Evolutionary conservation across 495 filamentous ascomycete genomes (phyloP).

Genomic region (Cudoniella acicularis): DNA sequence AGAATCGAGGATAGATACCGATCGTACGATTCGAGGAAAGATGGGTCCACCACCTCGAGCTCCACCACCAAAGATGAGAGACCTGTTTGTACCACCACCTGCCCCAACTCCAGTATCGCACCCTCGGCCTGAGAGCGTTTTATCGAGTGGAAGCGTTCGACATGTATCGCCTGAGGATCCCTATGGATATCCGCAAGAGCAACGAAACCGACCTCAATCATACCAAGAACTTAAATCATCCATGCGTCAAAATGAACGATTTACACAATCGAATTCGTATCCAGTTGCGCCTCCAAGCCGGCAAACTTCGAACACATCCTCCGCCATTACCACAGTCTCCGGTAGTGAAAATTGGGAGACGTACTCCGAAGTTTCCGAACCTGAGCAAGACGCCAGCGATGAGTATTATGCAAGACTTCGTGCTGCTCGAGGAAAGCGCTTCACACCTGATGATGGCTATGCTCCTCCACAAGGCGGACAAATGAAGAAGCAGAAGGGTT

Average conservation of each 20-base stretch:
- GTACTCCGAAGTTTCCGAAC: constrained; percentile 73
- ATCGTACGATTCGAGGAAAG: constrained; percentile 49
- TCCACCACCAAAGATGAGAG: constrained; percentile 88
- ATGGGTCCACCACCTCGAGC: constrained; percentile 57
- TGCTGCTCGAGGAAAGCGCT: constrained; percentile 57
- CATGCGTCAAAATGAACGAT: constrained; percentile 35
- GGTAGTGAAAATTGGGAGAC: constrained; percentile 97
- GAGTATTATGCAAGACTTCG: constrained; percentile 74
- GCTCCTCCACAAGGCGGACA: constrained; percentile 37
- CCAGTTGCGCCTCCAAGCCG: constrained; percentile 49
- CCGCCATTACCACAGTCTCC: constrained; percentile 58
- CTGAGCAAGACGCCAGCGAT: constrained; percentile 69
- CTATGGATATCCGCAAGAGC: constrained; percentile 52
- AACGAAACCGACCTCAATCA: constrained; percentile 41
- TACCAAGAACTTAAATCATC: constrained; percentile 34
- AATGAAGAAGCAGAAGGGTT: constrained; percentile 52
- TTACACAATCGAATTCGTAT: constrained; percentile 32
- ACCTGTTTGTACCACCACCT: constrained; percentile 65
- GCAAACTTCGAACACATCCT: constrained; percentile 70
- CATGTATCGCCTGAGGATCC: constrained; percentile 82
- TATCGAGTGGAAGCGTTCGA: constrained; percentile 64
- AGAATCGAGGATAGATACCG: constrained; percentile 38
- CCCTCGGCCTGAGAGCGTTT: constrained; percentile 62
- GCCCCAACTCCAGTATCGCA: constrained; percentile 57
- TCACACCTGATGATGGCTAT: constrained; percentile 54